phyloP scores from a whole-genome alignment of 495 filamentous ascomycete genomes.

The Tuber umbilicatum region DNA sequence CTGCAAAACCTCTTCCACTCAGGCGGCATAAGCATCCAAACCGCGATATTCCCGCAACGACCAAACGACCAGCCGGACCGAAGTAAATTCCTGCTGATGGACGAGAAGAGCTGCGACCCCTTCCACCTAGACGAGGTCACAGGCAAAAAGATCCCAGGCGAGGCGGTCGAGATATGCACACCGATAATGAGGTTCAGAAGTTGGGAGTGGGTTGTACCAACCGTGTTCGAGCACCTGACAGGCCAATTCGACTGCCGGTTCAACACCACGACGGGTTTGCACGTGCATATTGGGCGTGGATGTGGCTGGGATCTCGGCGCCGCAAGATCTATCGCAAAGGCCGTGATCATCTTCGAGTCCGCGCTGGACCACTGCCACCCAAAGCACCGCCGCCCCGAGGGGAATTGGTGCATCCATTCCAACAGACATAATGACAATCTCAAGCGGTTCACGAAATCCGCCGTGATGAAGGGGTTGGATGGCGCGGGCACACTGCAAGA shows the following conservation, averaged over 20 bases:
- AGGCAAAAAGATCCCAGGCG: slow-evolving; percentile 14
- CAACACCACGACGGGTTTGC: slow-evolving; percentile 35
- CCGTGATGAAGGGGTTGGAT: slow-evolving; percentile 22
- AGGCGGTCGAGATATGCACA: slow-evolving; percentile 38
- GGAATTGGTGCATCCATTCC: slow-evolving; percentile 36
- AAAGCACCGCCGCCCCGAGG: slow-evolving; percentile 14
- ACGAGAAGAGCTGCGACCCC: slow-evolving; percentile 28
- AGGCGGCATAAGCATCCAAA: slow-evolving; percentile 20
- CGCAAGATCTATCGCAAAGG: slow-evolving; percentile 33
- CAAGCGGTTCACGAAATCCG: slow-evolving; percentile 15
- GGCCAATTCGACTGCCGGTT: slow-evolving; percentile 23
- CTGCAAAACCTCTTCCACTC: slow-evolving; percentile 18
- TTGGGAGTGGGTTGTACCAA: slow-evolving; percentile 25
- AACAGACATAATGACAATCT: slow-evolving; percentile 25
- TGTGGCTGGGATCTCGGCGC: slow-evolving; percentile 29
- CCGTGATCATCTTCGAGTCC: slow-evolving; percentile 34
- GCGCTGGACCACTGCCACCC: slow-evolving; percentile 33
- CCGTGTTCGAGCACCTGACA: slow-evolving; percentile 22
- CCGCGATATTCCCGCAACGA: slow-evolving; percentile 19
- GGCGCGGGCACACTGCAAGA: slow-evolving; percentile 9
- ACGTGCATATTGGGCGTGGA: slow-evolving; percentile 36
- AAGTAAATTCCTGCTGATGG: slow-evolving; percentile 25
- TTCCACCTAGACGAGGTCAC: slow-evolving; percentile 13
- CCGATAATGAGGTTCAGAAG: slow-evolving; percentile 28
- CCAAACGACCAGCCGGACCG: slow-evolving; percentile 22